Evolutionary conservation across 169 alveolate genomes (phyloP).

Genomic region (Eimeria brunetti): DNA sequence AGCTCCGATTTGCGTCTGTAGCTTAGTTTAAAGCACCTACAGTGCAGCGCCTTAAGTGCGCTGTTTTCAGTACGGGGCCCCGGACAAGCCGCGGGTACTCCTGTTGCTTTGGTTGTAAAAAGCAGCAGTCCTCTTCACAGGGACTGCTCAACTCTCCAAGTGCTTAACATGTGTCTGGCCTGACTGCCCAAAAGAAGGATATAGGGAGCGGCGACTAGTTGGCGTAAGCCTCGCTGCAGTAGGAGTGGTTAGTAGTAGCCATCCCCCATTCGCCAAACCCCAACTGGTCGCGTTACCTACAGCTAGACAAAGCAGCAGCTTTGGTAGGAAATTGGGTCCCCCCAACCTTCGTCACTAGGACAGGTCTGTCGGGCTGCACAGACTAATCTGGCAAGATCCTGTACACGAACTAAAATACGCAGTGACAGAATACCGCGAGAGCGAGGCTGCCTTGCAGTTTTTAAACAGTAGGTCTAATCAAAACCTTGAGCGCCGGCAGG

Average conservation of each 20-base stretch:
- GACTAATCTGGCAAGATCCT: neutral
- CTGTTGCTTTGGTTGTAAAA: neutral
- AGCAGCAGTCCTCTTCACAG: neutral
- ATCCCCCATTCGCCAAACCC: too few relatives aligned
- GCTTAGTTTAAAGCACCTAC: slow-evolving; percentile 22
- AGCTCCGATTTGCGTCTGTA: neutral
- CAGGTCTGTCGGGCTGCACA: neutral
- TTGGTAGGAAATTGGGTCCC: neutral
- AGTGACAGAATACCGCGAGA: neutral
- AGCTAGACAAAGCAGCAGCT: neutral
- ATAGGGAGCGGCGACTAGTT: neutral
- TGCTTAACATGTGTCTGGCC: neutral
- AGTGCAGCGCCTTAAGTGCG: neutral
- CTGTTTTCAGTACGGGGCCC: neutral
- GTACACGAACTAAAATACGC: neutral
- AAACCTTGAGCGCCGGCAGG: slow-evolving; percentile 29
- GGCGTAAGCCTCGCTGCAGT: neutral
- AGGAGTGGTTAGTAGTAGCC: neutral
- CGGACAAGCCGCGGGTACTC: neutral
- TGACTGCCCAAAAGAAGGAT: neutral
- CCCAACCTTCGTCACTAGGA: neutral
- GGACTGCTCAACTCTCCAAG: slow-evolving; percentile 13
- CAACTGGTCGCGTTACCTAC: neutral
- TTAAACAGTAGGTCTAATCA: neutral
- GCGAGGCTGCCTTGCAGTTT: neutral